Percentiles rank a stretch among this genome's conserved stretches.
phyloP scores from a whole-genome alignment of 2,329 filamentous ascomycete genomes.

The Diaporthe sp. region DNA sequence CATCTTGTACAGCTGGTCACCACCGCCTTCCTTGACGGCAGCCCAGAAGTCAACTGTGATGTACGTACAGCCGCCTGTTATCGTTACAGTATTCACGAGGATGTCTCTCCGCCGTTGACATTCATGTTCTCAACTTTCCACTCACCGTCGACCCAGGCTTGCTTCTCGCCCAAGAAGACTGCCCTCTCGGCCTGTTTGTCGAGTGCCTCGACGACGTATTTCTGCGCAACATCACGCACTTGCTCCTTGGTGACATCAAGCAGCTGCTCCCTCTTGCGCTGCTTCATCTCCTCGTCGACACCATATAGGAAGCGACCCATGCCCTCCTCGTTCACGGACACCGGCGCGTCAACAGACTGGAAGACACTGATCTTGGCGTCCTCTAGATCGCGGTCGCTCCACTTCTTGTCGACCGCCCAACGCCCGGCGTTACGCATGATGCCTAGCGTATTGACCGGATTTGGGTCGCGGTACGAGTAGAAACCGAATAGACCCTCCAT shows the following conservation, averaged over 20 bases:
- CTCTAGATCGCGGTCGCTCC: constrained; percentile 87
- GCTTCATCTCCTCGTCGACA: constrained; percentile 89
- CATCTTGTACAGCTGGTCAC: constrained; percentile 15
- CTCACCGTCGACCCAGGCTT: constrained; percentile 77
- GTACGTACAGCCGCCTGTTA: neutral
- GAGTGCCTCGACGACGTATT: constrained; percentile 78
- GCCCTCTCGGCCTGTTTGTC: constrained; percentile 69
- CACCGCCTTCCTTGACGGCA: neutral
- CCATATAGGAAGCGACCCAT: constrained; percentile 87
- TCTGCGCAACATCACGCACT: constrained; percentile 83
- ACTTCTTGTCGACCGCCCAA: constrained; percentile 84
- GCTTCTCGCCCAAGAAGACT: constrained; percentile 85
- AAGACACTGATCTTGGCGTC: constrained; percentile 97
- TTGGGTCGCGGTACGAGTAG: constrained; percentile 94
- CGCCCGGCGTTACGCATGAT: constrained; percentile 86
- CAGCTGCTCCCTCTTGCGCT: constrained; percentile 82
- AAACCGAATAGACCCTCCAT: constrained; percentile 91
- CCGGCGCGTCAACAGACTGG: constrained; percentile 89
- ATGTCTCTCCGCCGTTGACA: constrained; percentile 56
- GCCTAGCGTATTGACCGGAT: constrained; percentile 86
- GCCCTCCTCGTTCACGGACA: constrained; percentile 87
- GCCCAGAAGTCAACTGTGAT: neutral
- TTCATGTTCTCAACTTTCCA: constrained; percentile 86
- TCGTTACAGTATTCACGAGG: constrained; percentile 8
- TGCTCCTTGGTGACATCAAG: constrained; percentile 87